Base-by-base conservation (phyloP, 192 early-diverging fungal species). In the Coemansia sp. region DNA sequence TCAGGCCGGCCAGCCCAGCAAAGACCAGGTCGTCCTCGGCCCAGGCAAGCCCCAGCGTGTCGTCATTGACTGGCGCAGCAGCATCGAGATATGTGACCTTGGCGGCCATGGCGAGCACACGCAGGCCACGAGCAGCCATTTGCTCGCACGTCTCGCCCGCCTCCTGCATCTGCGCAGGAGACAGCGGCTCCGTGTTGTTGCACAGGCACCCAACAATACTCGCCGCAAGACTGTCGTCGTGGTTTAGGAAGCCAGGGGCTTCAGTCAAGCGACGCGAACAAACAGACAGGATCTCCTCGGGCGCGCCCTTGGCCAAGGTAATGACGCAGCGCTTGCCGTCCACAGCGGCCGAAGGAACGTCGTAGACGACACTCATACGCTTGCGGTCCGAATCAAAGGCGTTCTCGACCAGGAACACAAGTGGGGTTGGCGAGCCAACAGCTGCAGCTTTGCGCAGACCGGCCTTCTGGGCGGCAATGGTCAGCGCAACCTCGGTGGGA, bases 311-410 rank as follows among this genome's bases (percentile, higher is more conserved):
- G 22, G 68, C 82, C 5, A 95, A 55, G 4, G 90, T 80, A 44
- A 91, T 76, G 35, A 56, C 31, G 62, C 38, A 59, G 26, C 56
- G 44, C 48, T 54, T 47, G 27, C 51, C 37, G 9, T 19, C 30
- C 13, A 2, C 11, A 7, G 46, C 16, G 3, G 37, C 12, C 11
- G 32, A 29, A 5, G 27, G 51, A 13, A 35, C 48, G 32, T 78
- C 66, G 66, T 83, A 90, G 1, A 93, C 71, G 9, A 87, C 83
- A 68, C 85, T 89, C 94, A 97, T 97, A 22, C 92, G 79, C 69
- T 98, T 98, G 35, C 94, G 83, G 46, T 96, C 94, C 58, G 87
- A 86, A 61, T 94, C 89, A 57, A 97, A 97, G 0, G 92, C 82
- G 40, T 89, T 85, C 60, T 94, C 92, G 18, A 79, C 85, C 5